Evolutionary conservation across 129 eudicot genomes (phyloP), one percentile per base, ranked within the genome.

Genomic region (Rutidosis leptorrhynchoides): DNA sequence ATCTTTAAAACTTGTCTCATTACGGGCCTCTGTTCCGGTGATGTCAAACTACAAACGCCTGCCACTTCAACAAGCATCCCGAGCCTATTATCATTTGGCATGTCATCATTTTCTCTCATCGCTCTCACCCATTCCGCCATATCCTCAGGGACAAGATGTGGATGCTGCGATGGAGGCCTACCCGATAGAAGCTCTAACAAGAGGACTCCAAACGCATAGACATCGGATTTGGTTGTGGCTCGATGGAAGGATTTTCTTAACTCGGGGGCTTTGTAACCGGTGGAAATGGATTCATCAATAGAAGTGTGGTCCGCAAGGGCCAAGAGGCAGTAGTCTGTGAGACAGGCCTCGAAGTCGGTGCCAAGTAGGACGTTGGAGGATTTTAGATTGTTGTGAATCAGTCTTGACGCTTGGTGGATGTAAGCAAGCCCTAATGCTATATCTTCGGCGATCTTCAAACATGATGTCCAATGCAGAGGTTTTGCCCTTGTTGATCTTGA

Each of bases 401-500:
- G 81, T 10, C 76, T 76, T 12, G 87, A 85, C 22, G 96, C 90
- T 85, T 87, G 97, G 81, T 91, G 97, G 77, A 91, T 87, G 82
- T 84, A 91, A 51, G 93, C 82, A 3, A 91, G 96, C 30, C 96
- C 97, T 17, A 85, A 75, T 24, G 97, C 96, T 68, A 87, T 83
- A 37, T 91, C 97, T 81, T 91, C 97, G 15, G 97, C 96, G n/a
- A 91, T 83, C 73, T 91, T 91, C 46, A 91, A 78, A 65, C 97
- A 91, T 5, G 97, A 91, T 12, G 97, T 91, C 97, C 97, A 91
- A 69, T 91, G 97, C 16, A 91, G 85, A 71, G 97, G 97, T 58
- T 87, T 90, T 40, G 97, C 97, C 71, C 87, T 78, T 19, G 89
- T 77, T 57, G 89, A 82, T 74, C 87, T 82, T 73, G 97, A 84